Evolutionary conservation across 768 basidiomycete genomes (phyloP), one percentile per base, ranked within the genome.

Genomic region (Agaricus sinodeliciosus): DNA sequence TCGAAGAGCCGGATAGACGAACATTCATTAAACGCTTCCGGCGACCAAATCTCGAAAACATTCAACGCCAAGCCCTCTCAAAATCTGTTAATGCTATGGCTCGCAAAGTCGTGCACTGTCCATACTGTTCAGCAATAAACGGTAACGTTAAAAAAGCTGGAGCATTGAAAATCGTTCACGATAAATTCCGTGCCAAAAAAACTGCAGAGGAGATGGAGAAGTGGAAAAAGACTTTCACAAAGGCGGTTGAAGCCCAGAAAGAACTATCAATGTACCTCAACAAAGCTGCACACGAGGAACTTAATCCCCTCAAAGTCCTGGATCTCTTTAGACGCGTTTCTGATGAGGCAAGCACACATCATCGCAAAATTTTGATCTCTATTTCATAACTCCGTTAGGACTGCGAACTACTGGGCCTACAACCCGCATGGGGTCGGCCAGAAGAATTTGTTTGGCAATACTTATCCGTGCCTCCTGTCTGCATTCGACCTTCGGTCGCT

Each of bases 361-460:
- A 16, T 28, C 15, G 0, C 9, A 36, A 28, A 16, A 36, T 12
- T 47, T 34, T 12, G 12, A 9, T 27, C 27, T 27, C 26, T 9
- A n/a, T 12, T 18, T 49, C 25, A 50, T 19, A 7, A 11, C 18
- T 19, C 28, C 1, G 36, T 27, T 44, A 95, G 90, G 96, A 99
- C 61, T 95, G 92, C 63, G 96, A 99, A 68, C 72, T 99, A 42
- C 76, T 99, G 9, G 95, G 96, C 2, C 68, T 98, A 54, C 84
- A 90, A 53, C 96, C 96, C 1, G 79, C 79, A 12, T 85, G 84
- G 62, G 94, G 95, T 43, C 73, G 96, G 49, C 96, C 96, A 9
- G 96, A 99, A 71, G 90, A 97, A 65, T 96, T 93, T 61, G 82
- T 99, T 48, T 99, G 96, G 95, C 95, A 98, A 67, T 99, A 97